phyloP scores from a whole-genome alignment of 169 alveolate species.

The Plasmodium vivax region DNA sequence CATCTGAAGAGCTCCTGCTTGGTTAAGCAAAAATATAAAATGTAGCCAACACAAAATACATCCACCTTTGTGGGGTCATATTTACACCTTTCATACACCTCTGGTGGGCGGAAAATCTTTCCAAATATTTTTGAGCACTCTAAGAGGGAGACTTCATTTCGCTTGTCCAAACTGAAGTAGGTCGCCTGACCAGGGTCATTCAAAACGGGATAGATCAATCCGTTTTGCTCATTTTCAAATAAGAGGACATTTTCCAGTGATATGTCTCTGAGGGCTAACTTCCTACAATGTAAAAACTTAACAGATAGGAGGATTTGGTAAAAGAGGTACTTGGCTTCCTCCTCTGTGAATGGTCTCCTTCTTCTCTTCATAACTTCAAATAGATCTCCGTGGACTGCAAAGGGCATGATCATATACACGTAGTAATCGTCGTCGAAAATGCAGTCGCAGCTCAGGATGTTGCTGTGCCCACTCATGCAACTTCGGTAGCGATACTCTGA shows the following conservation, averaged over 20 bases:
- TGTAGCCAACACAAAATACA: conserved; percentile 85
- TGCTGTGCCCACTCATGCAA: conserved; percentile 73
- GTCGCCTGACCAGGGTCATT: conserved; percentile 88
- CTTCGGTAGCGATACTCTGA: conserved; percentile 61
- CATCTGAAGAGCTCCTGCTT: conserved; percentile 83
- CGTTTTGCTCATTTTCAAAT: conserved; percentile 78
- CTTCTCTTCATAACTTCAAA: conserved; percentile 80
- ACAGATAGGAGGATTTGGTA: conserved; percentile 76
- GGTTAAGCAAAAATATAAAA: conserved; percentile 82
- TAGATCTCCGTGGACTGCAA: conserved; percentile 79
- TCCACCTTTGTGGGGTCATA: conserved; percentile 86
- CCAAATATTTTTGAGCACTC: conserved; percentile 79
- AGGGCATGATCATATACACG: conserved; percentile 76
- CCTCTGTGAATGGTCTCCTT: conserved; percentile 74
- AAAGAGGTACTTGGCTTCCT: conserved; percentile 79
- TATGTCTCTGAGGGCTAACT: conserved; percentile 78
- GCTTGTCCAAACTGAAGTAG: conserved; percentile 24
- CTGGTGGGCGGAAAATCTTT: conserved; percentile 87
- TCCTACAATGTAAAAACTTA: conserved; percentile 68
- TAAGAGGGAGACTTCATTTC: conserved; percentile 34
- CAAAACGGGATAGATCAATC: conserved; percentile 78
- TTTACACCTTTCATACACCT: conserved; percentile 76
- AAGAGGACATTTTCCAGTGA: conserved; percentile 83
- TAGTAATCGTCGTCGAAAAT: conserved; percentile 53
- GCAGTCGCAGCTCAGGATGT: conserved; percentile 38